Conservation (phyloP, 306 rosid species). For the Lupinus albus region DNA sequence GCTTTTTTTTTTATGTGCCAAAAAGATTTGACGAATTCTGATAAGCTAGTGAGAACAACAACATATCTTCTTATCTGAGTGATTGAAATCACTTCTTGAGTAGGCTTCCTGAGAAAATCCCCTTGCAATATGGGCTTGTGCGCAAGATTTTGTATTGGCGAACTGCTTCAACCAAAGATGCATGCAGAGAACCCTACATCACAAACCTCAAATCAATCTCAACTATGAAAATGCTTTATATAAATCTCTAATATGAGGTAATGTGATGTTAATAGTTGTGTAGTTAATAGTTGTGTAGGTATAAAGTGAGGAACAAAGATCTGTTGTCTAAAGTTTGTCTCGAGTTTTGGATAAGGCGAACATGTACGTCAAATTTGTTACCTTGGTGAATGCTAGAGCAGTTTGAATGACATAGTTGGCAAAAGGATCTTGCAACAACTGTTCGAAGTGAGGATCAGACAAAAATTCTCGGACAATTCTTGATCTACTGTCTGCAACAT, state of each 20-base stretch:
- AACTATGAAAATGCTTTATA: background rate
- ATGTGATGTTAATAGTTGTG: too few species aligned
- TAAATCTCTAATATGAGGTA: background rate
- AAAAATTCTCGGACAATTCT: conserved; percentile 61
- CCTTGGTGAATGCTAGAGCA: conserved; percentile 66
- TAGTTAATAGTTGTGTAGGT: too few species aligned
- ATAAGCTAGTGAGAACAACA: conserved; percentile 42
- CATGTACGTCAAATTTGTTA: conserved; percentile 31
- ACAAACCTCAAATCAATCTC: background rate
- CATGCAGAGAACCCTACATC: conserved; percentile 60
- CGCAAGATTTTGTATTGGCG: conserved; percentile 51
- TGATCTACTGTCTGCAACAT: conserved; percentile 50
- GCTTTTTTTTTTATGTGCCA: too few species aligned
- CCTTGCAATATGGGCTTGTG: conserved; percentile 74
- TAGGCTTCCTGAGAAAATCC: conserved; percentile 55
- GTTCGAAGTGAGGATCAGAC: conserved; percentile 52
- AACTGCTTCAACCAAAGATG: conserved; percentile 56
- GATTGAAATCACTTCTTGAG: conserved; percentile 53
- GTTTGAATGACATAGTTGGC: conserved; percentile 75
- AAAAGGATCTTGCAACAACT: conserved; percentile 69
- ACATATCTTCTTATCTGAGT: conserved; percentile 20
- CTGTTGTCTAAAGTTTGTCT: too few species aligned
- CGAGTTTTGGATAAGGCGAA: too few species aligned
- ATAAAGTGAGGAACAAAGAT: too few species aligned
- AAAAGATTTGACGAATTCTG: too few species aligned